Evolutionary conservation across 495 filamentous ascomycete genomes (phyloP).

Genomic region (Pyronema omphalodes): DNA sequence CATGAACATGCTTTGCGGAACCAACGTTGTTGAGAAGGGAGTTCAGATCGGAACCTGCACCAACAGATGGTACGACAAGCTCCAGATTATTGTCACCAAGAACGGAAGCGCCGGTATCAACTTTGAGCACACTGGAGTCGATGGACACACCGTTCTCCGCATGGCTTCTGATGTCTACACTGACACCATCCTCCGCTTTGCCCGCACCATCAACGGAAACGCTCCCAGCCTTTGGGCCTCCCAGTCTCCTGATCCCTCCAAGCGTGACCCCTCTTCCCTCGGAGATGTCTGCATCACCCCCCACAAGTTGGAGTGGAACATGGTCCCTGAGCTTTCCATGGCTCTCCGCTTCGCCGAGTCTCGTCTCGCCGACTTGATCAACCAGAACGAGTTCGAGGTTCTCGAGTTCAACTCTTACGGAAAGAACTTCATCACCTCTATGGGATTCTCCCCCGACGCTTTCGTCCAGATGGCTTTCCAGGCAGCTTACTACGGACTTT

Average conservation of each 20-base stretch:
- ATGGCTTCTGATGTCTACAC: conserved; percentile 95
- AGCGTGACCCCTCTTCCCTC: conserved; percentile 83
- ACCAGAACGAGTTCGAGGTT: conserved; percentile 90
- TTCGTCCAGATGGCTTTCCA: conserved; percentile 99
- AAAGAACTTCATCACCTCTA: conserved; percentile 93
- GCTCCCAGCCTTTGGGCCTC: conserved; percentile 86
- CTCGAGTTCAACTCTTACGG: conserved; percentile 79
- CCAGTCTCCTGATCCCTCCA: conserved; percentile 74
- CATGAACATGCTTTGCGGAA: conserved; percentile 96
- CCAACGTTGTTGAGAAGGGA: conserved; percentile 73
- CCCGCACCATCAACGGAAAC: conserved; percentile 86
- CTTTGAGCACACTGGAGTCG: conserved; percentile 95
- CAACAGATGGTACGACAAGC: conserved; percentile 97
- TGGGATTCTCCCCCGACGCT: conserved; percentile 91
- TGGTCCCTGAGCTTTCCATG: conserved; percentile 79
- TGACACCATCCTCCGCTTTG: conserved; percentile 92
- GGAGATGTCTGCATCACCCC: conserved; percentile 89
- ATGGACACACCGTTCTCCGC: conserved; percentile 89
- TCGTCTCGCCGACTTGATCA: conserved; percentile 78
- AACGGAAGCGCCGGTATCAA: conserved; percentile 97
- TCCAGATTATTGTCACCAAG: conserved; percentile 98
- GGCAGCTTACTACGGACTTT: conserved; percentile 93
- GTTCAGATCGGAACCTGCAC: conserved; percentile 96
- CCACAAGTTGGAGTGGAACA: conserved; percentile 94
- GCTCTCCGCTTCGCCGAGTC: conserved; percentile 92